Conservation (phyloP, 179 eudicot genomes). For the Silene vulgaris region DNA sequence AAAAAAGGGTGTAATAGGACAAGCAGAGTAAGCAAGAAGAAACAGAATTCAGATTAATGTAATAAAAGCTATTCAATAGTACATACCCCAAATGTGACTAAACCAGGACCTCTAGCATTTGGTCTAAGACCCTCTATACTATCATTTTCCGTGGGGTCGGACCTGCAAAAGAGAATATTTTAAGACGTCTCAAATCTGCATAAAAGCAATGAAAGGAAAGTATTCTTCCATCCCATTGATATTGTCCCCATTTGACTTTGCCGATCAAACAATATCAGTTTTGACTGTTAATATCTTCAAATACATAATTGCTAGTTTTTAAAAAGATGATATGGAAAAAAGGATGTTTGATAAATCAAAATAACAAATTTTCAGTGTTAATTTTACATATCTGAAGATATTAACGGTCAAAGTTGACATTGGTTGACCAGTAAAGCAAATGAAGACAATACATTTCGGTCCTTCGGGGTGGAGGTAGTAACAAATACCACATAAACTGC, state of each 20-base stretch:
- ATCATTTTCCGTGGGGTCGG: conserved; percentile 97
- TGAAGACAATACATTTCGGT: background rate
- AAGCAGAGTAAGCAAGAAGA: background rate
- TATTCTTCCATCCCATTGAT: conserved; percentile 1
- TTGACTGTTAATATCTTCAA: background rate
- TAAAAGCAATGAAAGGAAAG: conserved; percentile 14
- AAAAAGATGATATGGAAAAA: background rate
- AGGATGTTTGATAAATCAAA: background rate
- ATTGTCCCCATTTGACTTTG: background rate
- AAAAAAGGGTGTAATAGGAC: background rate
- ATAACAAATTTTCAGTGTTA: background rate
- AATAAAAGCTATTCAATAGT: conserved; percentile 11
- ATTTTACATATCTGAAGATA: background rate
- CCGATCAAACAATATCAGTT: background rate
- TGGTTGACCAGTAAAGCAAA: background rate
- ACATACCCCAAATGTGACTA: conserved; percentile 93
- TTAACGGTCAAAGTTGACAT: background rate
- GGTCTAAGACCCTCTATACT: conserved; percentile 93
- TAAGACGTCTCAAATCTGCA: conserved; percentile 7
- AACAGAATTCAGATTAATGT: background rate
- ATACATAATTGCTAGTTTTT: background rate
- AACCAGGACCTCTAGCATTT: conserved; percentile 93
- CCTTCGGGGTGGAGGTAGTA: background rate
- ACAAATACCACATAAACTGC: conserved; percentile 8
- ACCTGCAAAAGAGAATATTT: conserved; percentile 45